Percentiles rank a stretch among this genome's conserved stretches.
phyloP scores from a whole-genome alignment of 2,329 filamentous ascomycete genomes.

The Alternaria arbusti region DNA sequence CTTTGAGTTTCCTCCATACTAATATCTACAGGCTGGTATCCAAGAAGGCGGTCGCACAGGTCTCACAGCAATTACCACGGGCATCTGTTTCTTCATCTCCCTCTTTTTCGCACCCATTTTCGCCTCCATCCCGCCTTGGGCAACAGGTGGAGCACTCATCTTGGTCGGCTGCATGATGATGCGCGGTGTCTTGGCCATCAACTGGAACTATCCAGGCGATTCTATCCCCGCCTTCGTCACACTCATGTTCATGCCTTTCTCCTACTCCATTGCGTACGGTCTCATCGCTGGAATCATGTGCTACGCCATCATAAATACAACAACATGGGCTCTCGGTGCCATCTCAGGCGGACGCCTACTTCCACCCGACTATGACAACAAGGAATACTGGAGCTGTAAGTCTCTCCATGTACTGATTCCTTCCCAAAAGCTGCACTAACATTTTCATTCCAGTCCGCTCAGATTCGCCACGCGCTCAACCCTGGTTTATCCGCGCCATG shows the following conservation, averaged over 20 bases:
- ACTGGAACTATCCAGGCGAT: constrained; percentile 83
- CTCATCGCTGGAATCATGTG: constrained; percentile 80
- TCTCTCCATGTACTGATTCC: not conserved
- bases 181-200: constrained; percentile 78
- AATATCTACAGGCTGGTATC: constrained; percentile 65
- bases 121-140: constrained; percentile 87
- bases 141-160: constrained; percentile 85
- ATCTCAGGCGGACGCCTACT: constrained; percentile 24
- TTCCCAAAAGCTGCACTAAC: not conserved
- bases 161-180: constrained; percentile 88
- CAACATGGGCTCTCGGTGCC: constrained; percentile 57
- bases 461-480: constrained; percentile 31
- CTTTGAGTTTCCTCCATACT: not conserved
- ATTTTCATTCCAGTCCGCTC: constrained; percentile 13
- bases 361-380: constrained; percentile 36
- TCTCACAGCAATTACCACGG: constrained; percentile 77
- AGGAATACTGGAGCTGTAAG: constrained; percentile 41
- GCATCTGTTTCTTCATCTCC: constrained; percentile 77
- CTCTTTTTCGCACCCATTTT: constrained; percentile 92
- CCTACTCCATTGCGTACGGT: constrained; percentile 86
- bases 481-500: constrained; percentile 33
- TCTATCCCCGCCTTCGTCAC: constrained; percentile 84
- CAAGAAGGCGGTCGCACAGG: constrained; percentile 86
- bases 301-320: constrained; percentile 76
- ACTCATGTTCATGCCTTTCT: constrained; percentile 86